These are phyloP conservation scores for Quercus aquifolioides DNA, from an alignment of 306 rosid species.

Conservation along the genomic window DNA sequence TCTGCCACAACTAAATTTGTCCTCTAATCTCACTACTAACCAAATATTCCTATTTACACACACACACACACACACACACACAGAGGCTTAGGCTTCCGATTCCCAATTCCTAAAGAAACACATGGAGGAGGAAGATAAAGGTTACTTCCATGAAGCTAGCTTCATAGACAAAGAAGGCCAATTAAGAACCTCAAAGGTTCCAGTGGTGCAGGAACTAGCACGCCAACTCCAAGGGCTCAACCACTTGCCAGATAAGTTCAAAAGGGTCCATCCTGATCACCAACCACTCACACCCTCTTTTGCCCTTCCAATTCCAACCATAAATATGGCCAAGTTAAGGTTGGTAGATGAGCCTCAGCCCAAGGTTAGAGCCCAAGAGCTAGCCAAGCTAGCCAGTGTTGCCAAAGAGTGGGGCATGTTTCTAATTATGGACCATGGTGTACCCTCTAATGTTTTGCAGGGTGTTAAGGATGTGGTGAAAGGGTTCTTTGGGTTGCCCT, in stretches of 20 bases:
- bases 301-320: background rate
- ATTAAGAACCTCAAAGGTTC: background rate
- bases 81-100: no score
- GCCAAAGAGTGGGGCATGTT: background rate
- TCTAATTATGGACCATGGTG: background rate
- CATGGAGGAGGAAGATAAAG: background rate
- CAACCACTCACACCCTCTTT: background rate
- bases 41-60: no score
- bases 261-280: background rate
- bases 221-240: background rate
- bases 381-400: background rate
- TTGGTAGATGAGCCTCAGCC: background rate
- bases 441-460: background rate
- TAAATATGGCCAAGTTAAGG: background rate
- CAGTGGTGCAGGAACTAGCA: conserved; percentile 17
- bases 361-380: background rate
- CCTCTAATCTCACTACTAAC: no score
- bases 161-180: background rate
- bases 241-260: background rate
- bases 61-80: no score
- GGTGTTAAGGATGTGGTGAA: background rate
- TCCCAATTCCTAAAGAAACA: no score
- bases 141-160: background rate
- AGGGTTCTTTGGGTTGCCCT: conserved; percentile 2
- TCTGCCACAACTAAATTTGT: no score